Base-by-base conservation (phyloP, 2,329 filamentous ascomycete genomes). In the Cercospora zeae-maydis region DNA sequence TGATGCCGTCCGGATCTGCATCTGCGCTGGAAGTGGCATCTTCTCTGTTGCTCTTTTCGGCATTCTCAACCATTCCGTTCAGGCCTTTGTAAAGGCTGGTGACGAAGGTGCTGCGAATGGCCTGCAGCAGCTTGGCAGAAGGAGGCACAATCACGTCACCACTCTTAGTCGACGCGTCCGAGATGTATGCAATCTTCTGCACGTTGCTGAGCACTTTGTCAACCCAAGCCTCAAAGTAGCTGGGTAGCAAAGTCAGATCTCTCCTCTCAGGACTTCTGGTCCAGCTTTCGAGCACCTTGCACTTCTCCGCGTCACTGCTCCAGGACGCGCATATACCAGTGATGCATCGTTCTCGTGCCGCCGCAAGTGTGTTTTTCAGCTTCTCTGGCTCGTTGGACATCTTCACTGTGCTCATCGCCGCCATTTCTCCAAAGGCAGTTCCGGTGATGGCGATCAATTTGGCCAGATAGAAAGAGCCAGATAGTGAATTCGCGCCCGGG, bases 41-140 rank as follows among this genome's bases (percentile, higher is more conserved):
- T 0, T 85, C 79, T 69, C 86, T 86, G 69, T 87, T 85, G 13
- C 87, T 76, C 62, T 87, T 86, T 77, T 98, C 92, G 2, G 95
- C 93, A 76, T 96, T 98, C 77, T 98, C 95, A 1, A 99, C 92
- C 87, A 99, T 93, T 21, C 93, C 95, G 71, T 91, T 96, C 37
- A 99, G 79, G 6, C 92, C 92, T 75, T 96, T 96, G 78, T 98
- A 98, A 47, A 99, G 80, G 62, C 93, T 96, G 6, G 89, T 92
- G 14, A 96, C 92, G 73, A 99, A 99, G 73, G 96, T 92, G 67
- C 88, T 89, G 67, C 93, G 86, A 14, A 98, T 92, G 85, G 93
- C 92, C 75, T 96, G 91, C 47, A 98, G 81, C 47, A 97, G 80
- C 76, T 98, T 99, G 7, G 88, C 83, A 36, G 92, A 88, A 4